Base-by-base conservation (phyloP, 192 early-diverging fungal species). In the Entomortierella parvispora region DNA sequence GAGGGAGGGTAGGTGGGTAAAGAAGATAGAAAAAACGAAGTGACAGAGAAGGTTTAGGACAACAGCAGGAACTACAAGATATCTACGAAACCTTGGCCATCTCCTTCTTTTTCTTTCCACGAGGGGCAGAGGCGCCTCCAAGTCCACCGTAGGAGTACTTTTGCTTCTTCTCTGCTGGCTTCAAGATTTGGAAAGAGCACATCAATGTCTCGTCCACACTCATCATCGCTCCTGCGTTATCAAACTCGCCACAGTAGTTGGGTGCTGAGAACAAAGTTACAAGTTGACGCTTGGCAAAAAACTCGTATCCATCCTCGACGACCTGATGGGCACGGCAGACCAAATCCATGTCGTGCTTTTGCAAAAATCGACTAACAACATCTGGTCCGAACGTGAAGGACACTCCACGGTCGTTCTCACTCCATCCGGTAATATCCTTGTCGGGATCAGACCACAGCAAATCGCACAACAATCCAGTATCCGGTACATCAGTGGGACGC, bases 241-340 rank as follows among this genome's bases (percentile, higher is more conserved):
- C 93, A 70, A 94, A 94, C 72, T 94, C 93, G 25, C 95, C 95
- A 72, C 96, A 97, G 68, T 97, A 97, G 72, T 97, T 97, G n/a
- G 96, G 96, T 31, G 95, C 96, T 22, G 93, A 95, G 78, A 99
- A 99, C 64, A 99, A 81, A 9, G 97, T 99, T 43, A 99, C 97
- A 43, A 99, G 78, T 71, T 96, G 93, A 45, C 97, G 88, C 82
- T 97, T 96, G 50, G 95, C 95, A 87, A 99, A 99, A 79, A 99
- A 99, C 80, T 99, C 97, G 71, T 99, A 99, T 17, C 97, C 97
- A 81, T 99, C 97, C 76, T 99, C 97, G 10, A 97, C 96, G 4
- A 99, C 97, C 83, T 97, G 95, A 86, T 99, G 97, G 22, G 97
- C 97, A 60, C 97, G 92, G 83, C 97, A 99, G 74, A 99, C 95